Evolutionary conservation across 2,329 filamentous ascomycete species (phyloP).

Genomic region (Trichoderma sp.): DNA sequence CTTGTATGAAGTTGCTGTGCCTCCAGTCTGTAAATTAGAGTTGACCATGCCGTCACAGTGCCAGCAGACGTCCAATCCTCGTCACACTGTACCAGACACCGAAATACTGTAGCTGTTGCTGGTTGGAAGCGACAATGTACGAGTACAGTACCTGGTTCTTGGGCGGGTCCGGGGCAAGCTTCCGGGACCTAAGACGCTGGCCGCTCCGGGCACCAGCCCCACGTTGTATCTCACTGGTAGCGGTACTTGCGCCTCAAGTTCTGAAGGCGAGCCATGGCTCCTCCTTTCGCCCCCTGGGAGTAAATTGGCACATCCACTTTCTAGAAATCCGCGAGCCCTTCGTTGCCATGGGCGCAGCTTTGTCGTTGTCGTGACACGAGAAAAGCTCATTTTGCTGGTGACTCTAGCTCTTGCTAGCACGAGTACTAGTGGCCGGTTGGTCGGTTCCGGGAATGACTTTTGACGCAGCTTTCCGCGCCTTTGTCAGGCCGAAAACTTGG

Average conservation of each 20-base stretch:
- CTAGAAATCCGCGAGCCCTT: background rate
- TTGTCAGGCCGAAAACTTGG: background rate
- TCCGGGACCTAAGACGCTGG: conserved; percentile 14
- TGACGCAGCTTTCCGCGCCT: background rate
- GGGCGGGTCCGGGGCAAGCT: conserved; percentile 23
- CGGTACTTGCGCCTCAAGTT: background rate
- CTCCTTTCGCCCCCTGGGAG: conserved; percentile 1
- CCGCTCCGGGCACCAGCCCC: conserved; percentile 12
- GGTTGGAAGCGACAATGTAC: background rate
- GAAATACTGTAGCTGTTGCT: background rate
- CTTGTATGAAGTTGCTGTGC: background rate
- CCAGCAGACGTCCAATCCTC: background rate
- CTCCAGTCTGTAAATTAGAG: background rate
- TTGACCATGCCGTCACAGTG: background rate
- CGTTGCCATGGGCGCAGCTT: background rate
- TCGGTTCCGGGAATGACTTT: background rate
- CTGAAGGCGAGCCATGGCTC: background rate
- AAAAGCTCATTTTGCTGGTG: background rate
- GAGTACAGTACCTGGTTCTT: background rate
- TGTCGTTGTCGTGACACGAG: background rate
- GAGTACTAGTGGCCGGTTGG: background rate
- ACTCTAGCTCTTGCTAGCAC: background rate
- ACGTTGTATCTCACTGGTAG: conserved; percentile 15
- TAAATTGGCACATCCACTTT: conserved; percentile 18
- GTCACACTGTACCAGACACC: background rate